Evolutionary conservation across 192 early-diverging fungal genomes (phyloP).

Genomic region (Dissophora ornata): DNA sequence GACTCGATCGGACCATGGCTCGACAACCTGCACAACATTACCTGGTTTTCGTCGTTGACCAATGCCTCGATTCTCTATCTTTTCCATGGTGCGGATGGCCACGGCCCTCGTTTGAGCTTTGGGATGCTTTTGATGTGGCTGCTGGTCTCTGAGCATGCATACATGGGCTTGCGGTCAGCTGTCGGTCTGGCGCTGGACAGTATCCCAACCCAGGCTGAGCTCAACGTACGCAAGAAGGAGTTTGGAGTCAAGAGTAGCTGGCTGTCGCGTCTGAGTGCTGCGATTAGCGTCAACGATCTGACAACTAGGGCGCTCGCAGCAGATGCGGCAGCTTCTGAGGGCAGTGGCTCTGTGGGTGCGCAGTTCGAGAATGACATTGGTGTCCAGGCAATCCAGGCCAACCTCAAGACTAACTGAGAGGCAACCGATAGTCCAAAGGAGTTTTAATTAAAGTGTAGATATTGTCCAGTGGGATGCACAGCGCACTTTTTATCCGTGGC

Average conservation of each 20-base stretch:
- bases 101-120: slow-evolving; percentile 22
- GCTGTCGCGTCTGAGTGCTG: slow-evolving; percentile 29
- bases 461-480: too few relatives aligned
- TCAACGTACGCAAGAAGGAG: slow-evolving; percentile 36
- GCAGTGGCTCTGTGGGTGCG: background rate
- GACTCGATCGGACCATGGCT: slow-evolving; percentile 87
- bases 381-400: slow-evolving; percentile 32
- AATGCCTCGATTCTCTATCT: slow-evolving; percentile 67
- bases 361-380: slow-evolving; percentile 27
- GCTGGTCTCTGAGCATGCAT: slow-evolving; percentile 46
- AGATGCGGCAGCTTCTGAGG: background rate
- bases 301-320: slow-evolving; percentile 1
- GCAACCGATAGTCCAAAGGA: too few relatives aligned
- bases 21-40: slow-evolving; percentile 62
- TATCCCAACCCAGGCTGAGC: slow-evolving; percentile 36
- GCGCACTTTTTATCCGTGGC: too few relatives aligned
- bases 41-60: slow-evolving; percentile 71
- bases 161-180: slow-evolving; percentile 21
- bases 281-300: slow-evolving; percentile 12
- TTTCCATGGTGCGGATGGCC: slow-evolving; percentile 52
- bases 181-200: slow-evolving; percentile 26
- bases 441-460: too few relatives aligned
- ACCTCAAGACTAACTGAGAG: slow-evolving; percentile 29
- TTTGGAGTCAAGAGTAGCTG: slow-evolving; percentile 48
- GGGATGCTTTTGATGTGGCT: slow-evolving; percentile 34